phyloP scores from a whole-genome alignment of 2,329 filamentous ascomycete genomes.

The Aphanoascus verrucosus region DNA sequence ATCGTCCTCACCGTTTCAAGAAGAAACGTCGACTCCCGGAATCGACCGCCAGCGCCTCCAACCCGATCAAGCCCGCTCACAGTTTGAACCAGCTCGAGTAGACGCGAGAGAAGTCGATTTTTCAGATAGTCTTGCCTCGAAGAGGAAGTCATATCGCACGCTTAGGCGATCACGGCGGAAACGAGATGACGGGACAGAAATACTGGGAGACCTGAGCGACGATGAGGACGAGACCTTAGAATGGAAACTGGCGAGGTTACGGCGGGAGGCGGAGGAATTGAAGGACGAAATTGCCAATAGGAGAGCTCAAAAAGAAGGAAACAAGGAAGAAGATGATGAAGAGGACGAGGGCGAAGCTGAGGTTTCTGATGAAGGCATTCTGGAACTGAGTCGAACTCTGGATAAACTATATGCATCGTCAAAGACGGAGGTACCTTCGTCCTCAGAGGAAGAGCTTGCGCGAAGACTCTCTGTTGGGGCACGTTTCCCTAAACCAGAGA shows the following conservation, averaged over 20 bases:
- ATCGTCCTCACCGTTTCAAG: slow-evolving; percentile 48
- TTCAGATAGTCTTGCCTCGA: slow-evolving; percentile 74
- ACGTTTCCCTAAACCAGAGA: neutral
- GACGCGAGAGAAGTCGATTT: slow-evolving; percentile 75
- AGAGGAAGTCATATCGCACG: slow-evolving; percentile 72
- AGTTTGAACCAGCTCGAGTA: slow-evolving; percentile 64
- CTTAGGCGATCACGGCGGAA: slow-evolving; percentile 54
- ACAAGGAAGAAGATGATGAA: slow-evolving; percentile 42
- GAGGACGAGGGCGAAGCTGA: slow-evolving; percentile 30
- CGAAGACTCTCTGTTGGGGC: slow-evolving; percentile 23
- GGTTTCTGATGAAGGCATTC: slow-evolving; percentile 46
- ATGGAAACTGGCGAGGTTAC: slow-evolving; percentile 68
- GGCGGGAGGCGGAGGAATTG: slow-evolving; percentile 68
- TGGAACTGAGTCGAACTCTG: slow-evolving; percentile 60
- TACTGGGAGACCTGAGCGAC: slow-evolving; percentile 65
- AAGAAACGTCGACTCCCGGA: slow-evolving; percentile 46
- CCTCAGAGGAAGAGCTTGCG: slow-evolving; percentile 28
- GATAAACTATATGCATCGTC: slow-evolving; percentile 48
- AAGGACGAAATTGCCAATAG: slow-evolving; percentile 41
- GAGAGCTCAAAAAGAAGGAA: slow-evolving; percentile 47
- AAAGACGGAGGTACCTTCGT: slow-evolving; percentile 17
- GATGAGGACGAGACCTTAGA: slow-evolving; percentile 69
- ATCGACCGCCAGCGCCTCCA: slow-evolving; percentile 70
- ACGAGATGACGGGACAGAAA: slow-evolving; percentile 40
- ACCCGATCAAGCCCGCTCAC: slow-evolving; percentile 65